Percentiles rank a stretch among this genome's conserved stretches.
These are phyloP conservation scores for Chloris gayana DNA, from an alignment of 176 grass and related monocot genomes.

Conservation along the genomic window DNA sequence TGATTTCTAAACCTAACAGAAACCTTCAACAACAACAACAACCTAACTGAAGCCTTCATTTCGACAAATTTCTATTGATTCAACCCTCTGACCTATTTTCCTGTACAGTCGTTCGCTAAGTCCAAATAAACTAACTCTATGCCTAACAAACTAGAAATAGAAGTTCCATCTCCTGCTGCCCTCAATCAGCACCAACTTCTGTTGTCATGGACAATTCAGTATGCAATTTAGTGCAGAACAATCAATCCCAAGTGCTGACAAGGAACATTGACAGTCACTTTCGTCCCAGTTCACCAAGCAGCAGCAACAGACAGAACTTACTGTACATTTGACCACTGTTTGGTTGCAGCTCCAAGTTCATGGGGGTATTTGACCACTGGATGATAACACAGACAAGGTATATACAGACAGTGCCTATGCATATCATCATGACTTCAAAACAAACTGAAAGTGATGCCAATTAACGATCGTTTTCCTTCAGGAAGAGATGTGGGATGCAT, in stretches of 20 bases:
- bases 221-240: background rate
- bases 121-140: conserved; percentile 20
- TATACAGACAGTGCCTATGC: conserved; percentile 30
- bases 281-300: background rate
- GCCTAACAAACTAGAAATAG: conserved; percentile 32
- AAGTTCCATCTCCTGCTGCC: conserved; percentile 12
- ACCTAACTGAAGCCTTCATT: conserved; percentile 43
- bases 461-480: conserved; percentile 4
- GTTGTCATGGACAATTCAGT: conserved; percentile 1
- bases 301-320: background rate
- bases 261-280: conserved; percentile 20
- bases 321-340: conserved; percentile 1
- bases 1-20: conserved; percentile 38
- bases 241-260: background rate
- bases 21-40: too few relatives aligned
- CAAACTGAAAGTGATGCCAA: conserved; percentile 9
- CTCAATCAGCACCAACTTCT: conserved; percentile 11
- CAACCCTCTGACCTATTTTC: conserved; percentile 17
- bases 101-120: conserved; percentile 44
- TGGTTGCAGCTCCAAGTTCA: background rate
- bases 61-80: conserved; percentile 41
- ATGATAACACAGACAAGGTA: conserved; percentile 26
- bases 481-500: conserved; percentile 16
- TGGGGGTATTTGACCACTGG: conserved; percentile 11
- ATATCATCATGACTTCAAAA: conserved; percentile 30